Percentiles rank a stretch among this genome's conserved stretches.
These are phyloP conservation scores for Penicillium glabrum DNA, from an alignment of 2,329 filamentous ascomycete genomes.

Conservation along the genomic window DNA sequence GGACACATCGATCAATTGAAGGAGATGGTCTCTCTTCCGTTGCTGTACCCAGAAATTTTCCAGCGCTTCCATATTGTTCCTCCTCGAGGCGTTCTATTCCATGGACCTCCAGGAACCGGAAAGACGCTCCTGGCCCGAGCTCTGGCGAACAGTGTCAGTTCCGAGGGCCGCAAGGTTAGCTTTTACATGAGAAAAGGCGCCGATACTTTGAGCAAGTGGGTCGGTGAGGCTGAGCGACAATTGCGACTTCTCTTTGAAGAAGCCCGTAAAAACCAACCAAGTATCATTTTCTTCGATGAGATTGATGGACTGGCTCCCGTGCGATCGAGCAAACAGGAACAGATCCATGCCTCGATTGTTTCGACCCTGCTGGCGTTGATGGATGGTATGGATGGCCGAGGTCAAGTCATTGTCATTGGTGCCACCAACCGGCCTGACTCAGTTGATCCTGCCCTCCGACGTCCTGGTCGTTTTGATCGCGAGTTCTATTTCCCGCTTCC, in stretches of 20 bases:
- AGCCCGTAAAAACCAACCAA: slow-evolving; percentile 90
- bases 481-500: slow-evolving; percentile 98
- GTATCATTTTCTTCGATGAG: slow-evolving; percentile 99
- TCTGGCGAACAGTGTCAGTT: slow-evolving; percentile 84
- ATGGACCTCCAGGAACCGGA: slow-evolving; percentile 94
- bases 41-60: slow-evolving; percentile 95
- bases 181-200: slow-evolving; percentile 99
- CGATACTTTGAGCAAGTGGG: slow-evolving; percentile 97
- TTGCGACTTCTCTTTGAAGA: slow-evolving; percentile 92
- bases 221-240: slow-evolving; percentile 95
- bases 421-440: slow-evolving; percentile 98
- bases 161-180: slow-evolving; percentile 88
- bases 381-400: slow-evolving; percentile 98
- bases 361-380: slow-evolving; percentile 90
- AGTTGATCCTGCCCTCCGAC: slow-evolving; percentile 90
- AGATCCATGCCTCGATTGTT: slow-evolving; percentile 97
- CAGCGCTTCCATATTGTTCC: slow-evolving; percentile 88
- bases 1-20: slow-evolving; percentile 96
- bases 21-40: slow-evolving; percentile 94
- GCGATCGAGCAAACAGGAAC: slow-evolving; percentile 95
- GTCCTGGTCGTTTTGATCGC: slow-evolving; percentile 91
- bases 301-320: slow-evolving; percentile 97
- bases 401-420: slow-evolving; percentile 96
- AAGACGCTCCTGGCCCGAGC: slow-evolving; percentile 96
- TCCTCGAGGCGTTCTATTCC: slow-evolving; percentile 91